A percentile compares a stretch with the other conserved stretches of the same genome.
phyloP scores from a whole-genome alignment of 345 rosid genomes.

The Eucalyptus cloeziana region DNA sequence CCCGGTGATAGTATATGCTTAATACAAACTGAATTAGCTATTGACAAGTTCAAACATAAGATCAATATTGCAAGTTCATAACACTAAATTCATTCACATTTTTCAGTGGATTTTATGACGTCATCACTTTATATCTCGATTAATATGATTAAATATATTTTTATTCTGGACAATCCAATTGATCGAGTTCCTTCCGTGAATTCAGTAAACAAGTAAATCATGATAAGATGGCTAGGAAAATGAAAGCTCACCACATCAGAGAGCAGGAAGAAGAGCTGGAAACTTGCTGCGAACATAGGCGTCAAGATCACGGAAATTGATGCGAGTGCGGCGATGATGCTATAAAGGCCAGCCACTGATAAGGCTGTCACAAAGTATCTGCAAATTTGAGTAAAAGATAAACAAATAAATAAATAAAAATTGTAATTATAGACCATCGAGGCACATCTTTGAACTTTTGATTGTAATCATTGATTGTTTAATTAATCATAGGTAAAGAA shows the following conservation, averaged over 20 bases:
- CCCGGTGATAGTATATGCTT: not conserved
- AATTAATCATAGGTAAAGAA: not conserved
- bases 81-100: not conserved
- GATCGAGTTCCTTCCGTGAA: not conserved
- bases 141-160: not conserved
- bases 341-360: conserved; percentile 47
- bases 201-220: not conserved
- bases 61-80: not conserved
- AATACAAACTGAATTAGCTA: not conserved
- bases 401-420: not conserved
- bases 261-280: conserved; percentile 25
- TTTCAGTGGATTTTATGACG: not conserved
- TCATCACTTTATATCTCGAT: not conserved
- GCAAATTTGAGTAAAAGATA: not conserved
- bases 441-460: not conserved
- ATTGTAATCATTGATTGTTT: not conserved
- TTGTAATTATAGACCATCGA: not conserved
- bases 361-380: conserved; percentile 62
- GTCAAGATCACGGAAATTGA: conserved; percentile 27
- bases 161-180: not conserved
- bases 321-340: conserved; percentile 34
- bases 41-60: not conserved
- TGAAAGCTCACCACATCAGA: conserved; percentile 40
- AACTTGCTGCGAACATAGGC: conserved; percentile 16
- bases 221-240: not conserved